Conservation (phyloP, 2,329 filamentous ascomycete genomes). For the Malbranchea cinnamomea region DNA sequence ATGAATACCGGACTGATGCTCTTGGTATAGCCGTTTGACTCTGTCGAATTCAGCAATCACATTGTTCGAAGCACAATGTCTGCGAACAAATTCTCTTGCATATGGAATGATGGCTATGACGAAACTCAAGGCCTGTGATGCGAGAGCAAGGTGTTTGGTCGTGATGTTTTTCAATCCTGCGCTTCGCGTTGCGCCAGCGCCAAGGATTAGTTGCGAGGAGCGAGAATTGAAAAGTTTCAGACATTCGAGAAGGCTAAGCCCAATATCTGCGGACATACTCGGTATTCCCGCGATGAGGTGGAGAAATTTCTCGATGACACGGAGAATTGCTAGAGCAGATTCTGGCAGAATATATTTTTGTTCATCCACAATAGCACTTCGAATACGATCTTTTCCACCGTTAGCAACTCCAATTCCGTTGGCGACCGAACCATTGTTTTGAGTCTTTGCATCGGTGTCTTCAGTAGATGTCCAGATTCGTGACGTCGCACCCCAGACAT, state of each 20-base stretch:
- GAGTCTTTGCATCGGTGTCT: conserved; percentile 11
- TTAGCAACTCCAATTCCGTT: conserved; percentile 17
- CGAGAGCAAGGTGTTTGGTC: conserved; percentile 83
- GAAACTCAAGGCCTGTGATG: conserved; percentile 78
- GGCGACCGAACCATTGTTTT: conserved; percentile 23
- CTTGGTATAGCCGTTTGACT: conserved; percentile 65
- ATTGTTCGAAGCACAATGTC: conserved; percentile 44
- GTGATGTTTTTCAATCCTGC: conserved; percentile 93
- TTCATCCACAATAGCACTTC: conserved; percentile 64
- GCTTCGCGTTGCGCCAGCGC: conserved; percentile 75
- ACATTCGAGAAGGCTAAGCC: conserved; percentile 65
- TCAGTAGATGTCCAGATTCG: conserved; percentile 35
- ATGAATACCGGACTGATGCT: conserved; percentile 81
- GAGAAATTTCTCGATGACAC: conserved; percentile 68
- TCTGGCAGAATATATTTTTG: conserved; percentile 75
- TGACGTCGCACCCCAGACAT: conserved; percentile 37
- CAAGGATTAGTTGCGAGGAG: conserved; percentile 89
- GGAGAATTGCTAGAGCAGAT: conserved; percentile 67
- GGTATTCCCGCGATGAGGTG: conserved; percentile 74
- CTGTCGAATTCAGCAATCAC: conserved; percentile 80
- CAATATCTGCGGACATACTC: conserved; percentile 74
- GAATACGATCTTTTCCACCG: conserved; percentile 45
- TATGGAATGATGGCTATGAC: conserved; percentile 78
- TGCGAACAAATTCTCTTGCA: conserved; percentile 76
- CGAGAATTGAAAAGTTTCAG: conserved; percentile 90